Percentiles rank a stretch among this genome's conserved stretches.
Evolutionary conservation across 2,329 filamentous ascomycete genomes (phyloP).

Genomic region (Pseudogymnoascus sp.): DNA sequence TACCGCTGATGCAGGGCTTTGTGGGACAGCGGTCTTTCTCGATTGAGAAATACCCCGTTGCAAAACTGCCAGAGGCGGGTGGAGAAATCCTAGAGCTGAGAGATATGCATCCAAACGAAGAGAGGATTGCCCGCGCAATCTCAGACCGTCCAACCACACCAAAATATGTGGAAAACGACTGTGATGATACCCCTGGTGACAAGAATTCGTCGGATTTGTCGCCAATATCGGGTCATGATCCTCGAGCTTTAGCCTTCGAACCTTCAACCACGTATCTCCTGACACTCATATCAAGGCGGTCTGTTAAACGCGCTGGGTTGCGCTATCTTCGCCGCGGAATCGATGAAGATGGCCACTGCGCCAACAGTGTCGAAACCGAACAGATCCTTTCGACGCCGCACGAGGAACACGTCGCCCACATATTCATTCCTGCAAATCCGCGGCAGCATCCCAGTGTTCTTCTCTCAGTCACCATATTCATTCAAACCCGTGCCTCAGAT

Average conservation of each 20-base stretch:
- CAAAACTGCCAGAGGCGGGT: conserved; percentile 38
- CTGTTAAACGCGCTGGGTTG: conserved; percentile 76
- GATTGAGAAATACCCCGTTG: conserved; percentile 52
- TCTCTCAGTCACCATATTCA: conserved; percentile 89
- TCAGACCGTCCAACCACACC: background rate
- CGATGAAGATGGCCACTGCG: conserved; percentile 80
- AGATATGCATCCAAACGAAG: conserved; percentile 29
- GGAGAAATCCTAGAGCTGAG: conserved; percentile 37
- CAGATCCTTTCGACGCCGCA: conserved; percentile 74
- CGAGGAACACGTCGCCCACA: conserved; percentile 58
- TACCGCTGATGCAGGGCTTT: conserved; percentile 91
- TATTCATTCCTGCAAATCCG: conserved; percentile 84
- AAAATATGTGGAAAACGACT: background rate
- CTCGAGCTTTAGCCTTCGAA: conserved; percentile 8
- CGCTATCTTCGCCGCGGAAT: conserved; percentile 86
- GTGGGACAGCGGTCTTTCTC: conserved; percentile 80
- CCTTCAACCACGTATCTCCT: conserved; percentile 44
- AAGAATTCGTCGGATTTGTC: background rate
- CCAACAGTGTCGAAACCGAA: conserved; percentile 91
- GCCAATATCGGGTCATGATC: background rate
- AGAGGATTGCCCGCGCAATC: background rate
- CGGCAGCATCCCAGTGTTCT: conserved; percentile 90
- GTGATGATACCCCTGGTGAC: background rate
- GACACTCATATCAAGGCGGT: conserved; percentile 88
- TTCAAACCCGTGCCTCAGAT: conserved; percentile 80